These are phyloP conservation scores for Euphorbia schlechtendalii DNA, from an alignment of 441 rosid genomes.

Conservation along the genomic window DNA sequence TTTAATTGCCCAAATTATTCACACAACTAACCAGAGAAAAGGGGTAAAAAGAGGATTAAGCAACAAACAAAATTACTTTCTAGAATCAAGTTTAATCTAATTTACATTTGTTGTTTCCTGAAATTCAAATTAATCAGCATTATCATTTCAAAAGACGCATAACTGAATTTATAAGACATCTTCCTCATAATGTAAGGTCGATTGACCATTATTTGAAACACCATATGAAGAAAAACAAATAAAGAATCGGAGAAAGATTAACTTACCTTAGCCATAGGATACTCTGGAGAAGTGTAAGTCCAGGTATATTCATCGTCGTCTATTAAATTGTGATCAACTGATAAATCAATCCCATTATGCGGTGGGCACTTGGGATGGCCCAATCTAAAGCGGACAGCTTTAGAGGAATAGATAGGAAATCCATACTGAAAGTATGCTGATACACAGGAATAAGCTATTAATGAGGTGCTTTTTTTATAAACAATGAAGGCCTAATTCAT, in stretches of 20 bases:
- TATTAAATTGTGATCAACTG: slow-evolving; percentile 15
- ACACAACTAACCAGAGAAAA: neutral
- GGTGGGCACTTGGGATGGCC: slow-evolving; percentile 32
- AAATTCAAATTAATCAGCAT: neutral
- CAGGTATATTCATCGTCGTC: slow-evolving; percentile 40
- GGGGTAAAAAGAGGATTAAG: neutral
- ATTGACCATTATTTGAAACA: slow-evolving; percentile 5
- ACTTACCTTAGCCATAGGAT: slow-evolving; percentile 72
- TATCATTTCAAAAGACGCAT: neutral
- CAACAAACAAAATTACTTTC: neutral
- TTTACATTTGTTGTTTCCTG: neutral
- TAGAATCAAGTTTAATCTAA: neutral
- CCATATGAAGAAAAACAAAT: neutral
- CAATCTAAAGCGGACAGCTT: slow-evolving; percentile 54
- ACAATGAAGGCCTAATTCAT: too few species aligned
- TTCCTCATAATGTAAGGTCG: neutral
- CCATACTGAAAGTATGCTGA: slow-evolving; percentile 69
- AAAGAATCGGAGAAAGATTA: neutral
- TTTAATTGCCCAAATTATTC: slow-evolving; percentile 8
- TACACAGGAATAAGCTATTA: slow-evolving; percentile 9
- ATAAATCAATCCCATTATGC: slow-evolving; percentile 16
- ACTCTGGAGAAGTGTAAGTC: slow-evolving; percentile 77
- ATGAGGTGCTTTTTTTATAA: slow-evolving; percentile 5
- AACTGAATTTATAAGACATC: neutral
- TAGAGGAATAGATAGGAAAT: slow-evolving; percentile 67